Conservation (phyloP, 2,329 filamentous ascomycete species). For the Ophiostoma tasmaniense region DNA sequence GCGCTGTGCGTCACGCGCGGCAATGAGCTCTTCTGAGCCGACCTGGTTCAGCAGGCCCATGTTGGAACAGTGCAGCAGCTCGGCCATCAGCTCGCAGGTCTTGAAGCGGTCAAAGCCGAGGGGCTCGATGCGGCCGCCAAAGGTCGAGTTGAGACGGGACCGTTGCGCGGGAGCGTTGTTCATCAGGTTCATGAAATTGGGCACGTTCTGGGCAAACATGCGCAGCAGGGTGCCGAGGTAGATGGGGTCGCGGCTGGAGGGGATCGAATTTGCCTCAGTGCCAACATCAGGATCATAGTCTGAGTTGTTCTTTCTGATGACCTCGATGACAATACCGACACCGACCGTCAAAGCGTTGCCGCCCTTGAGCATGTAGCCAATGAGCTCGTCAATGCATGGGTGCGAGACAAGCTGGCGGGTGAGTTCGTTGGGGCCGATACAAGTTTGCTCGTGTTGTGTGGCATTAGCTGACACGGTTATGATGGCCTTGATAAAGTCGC, state of each 20-base stretch:
- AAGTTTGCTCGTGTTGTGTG: conserved; percentile 96
- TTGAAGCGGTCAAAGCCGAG: conserved; percentile 97
- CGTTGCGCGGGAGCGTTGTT: conserved; percentile 67
- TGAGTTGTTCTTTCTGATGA: conserved; percentile 98
- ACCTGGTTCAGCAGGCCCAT: conserved; percentile 92
- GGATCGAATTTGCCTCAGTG: conserved; percentile 66
- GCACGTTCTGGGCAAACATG: conserved; percentile 82
- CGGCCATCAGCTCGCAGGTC: conserved; percentile 97
- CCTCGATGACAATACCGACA: conserved; percentile 94
- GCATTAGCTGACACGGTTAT: conserved; percentile 98
- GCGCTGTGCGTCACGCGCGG: conserved; percentile 68
- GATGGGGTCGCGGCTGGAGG: conserved; percentile 84
- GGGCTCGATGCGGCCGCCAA: conserved; percentile 83
- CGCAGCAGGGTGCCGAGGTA: conserved; percentile 86
- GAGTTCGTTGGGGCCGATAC: conserved; percentile 93
- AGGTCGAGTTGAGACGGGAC: conserved; percentile 73
- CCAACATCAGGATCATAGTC: conserved; percentile 94
- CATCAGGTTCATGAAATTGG: conserved; percentile 87
- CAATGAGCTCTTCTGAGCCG: conserved; percentile 81
- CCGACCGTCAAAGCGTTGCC: conserved; percentile 93
- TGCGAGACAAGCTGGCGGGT: conserved; percentile 90
- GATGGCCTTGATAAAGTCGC: conserved; percentile 96
- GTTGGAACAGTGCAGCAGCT: conserved; percentile 94
- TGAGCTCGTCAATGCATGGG: conserved; percentile 72
- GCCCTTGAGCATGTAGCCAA: conserved; percentile 82